Conservation (phyloP, 192 early-diverging fungal genomes). For the Entomortierella lignicola region DNA sequence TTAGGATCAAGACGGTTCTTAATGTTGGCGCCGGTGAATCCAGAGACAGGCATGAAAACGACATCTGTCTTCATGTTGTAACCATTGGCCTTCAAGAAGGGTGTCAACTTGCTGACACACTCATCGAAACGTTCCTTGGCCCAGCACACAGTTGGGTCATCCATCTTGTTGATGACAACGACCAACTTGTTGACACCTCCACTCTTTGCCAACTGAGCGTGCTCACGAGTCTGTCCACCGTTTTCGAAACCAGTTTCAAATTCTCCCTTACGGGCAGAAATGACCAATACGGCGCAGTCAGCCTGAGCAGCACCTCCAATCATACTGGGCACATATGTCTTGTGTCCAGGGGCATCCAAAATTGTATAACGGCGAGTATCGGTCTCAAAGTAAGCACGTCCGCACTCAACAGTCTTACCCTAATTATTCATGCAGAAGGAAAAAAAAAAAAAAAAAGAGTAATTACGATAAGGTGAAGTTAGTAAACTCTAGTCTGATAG, state of each 20-base stretch:
- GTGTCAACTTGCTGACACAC: conserved; percentile 81
- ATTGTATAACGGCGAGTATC: conserved; percentile 95
- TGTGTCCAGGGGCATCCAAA: conserved; percentile 98
- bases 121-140: conserved; percentile 94
- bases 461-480: background rate
- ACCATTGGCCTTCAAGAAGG: conserved; percentile 92
- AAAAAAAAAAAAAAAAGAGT: background rate
- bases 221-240: conserved; percentile 99
- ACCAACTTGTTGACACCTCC: conserved; percentile 95
- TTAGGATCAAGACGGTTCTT: conserved; percentile 79
- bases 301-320: conserved; percentile 97
- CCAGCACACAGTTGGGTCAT: conserved; percentile 97
- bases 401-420: conserved; percentile 99
- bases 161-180: conserved; percentile 99
- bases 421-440: conserved; percentile 23
- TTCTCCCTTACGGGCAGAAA: conserved; percentile 98
- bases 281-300: conserved; percentile 94
- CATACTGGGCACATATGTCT: conserved; percentile 98
- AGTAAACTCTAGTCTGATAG: too few species aligned
- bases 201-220: conserved; percentile 96
- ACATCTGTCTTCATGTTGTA: conserved; percentile 88
- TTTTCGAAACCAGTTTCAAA: conserved; percentile 99
- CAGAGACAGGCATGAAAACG: conserved; percentile 93
- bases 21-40: conserved; percentile 96
- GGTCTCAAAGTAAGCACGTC: conserved; percentile 98